Conservation (phyloP, 2,329 filamentous ascomycete species). For the Apiospora kogelbergensis region DNA sequence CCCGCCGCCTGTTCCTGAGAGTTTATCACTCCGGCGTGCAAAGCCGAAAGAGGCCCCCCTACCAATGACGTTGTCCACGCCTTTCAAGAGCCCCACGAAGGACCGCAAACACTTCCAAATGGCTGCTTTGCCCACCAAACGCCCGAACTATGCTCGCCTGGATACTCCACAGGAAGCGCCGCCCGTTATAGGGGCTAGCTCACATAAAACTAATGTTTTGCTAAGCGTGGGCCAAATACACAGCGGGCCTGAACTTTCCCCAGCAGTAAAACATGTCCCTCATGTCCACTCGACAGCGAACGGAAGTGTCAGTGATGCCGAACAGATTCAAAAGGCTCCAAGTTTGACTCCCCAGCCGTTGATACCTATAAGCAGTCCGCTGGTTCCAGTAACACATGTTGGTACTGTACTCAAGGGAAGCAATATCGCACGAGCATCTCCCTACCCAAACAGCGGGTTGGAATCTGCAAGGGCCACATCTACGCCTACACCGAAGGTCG, state of each 20-base stretch:
- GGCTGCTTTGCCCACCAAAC: background rate
- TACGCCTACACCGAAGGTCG: background rate
- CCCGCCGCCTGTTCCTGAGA: constrained; percentile 19
- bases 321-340: background rate
- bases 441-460: background rate
- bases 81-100: background rate
- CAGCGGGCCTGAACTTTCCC: constrained; percentile 4
- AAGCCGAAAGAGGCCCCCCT: background rate
- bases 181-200: background rate
- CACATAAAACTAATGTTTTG: background rate
- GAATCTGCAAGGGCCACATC: background rate
- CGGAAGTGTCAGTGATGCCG: background rate
- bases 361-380: background rate
- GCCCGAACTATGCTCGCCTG: constrained; percentile 13
- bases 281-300: background rate
- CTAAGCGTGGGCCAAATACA: constrained; percentile 8
- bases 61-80: background rate
- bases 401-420: background rate
- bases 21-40: constrained; percentile 16
- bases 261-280: background rate
- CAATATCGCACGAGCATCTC: background rate
- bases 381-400: background rate
- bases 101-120: background rate
- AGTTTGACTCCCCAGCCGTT: background rate
- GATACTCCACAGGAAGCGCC: background rate